Conservation (phyloP, 2,329 filamentous ascomycete species). For the Stemphylium lycopersici region DNA sequence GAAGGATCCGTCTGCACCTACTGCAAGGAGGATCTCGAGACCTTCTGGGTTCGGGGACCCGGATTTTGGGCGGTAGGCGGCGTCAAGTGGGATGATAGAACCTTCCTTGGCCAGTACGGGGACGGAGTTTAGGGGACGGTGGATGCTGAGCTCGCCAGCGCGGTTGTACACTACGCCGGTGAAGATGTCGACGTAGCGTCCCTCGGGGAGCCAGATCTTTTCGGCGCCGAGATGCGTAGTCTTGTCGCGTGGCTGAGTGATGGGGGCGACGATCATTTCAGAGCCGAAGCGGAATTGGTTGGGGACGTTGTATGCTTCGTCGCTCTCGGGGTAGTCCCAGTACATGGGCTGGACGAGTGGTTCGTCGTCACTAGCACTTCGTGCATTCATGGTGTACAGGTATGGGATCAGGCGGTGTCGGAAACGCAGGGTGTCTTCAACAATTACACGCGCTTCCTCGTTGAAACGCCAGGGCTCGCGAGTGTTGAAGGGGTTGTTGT, state of each 20-base stretch:
- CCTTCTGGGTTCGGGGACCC: slow-evolving; percentile 56
- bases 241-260: slow-evolving; percentile 58
- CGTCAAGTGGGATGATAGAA: slow-evolving; percentile 64
- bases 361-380: slow-evolving; percentile 52
- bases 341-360: slow-evolving; percentile 68
- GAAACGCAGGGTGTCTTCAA: slow-evolving; percentile 59
- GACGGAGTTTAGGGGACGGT: slow-evolving; percentile 56
- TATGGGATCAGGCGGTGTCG: slow-evolving; percentile 67
- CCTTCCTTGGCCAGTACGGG: slow-evolving; percentile 64
- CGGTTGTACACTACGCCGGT: slow-evolving; percentile 64
- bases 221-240: slow-evolving; percentile 56
- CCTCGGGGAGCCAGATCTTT: slow-evolving; percentile 63
- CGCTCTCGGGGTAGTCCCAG: slow-evolving; percentile 61
- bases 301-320: slow-evolving; percentile 62
- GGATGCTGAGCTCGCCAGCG: slow-evolving; percentile 58
- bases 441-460: slow-evolving; percentile 53
- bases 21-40: slow-evolving; percentile 58
- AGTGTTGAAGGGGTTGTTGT: slow-evolving; percentile 62
- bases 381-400: slow-evolving; percentile 63
- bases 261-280: slow-evolving; percentile 62
- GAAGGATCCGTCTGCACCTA: slow-evolving; percentile 56
- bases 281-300: slow-evolving; percentile 67
- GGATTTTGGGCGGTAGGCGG: slow-evolving; percentile 50
- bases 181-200: slow-evolving; percentile 64
- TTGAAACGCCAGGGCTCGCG: slow-evolving; percentile 68